Percentiles rank a stretch among this genome's conserved stretches.
Evolutionary conservation across 768 basidiomycete species (phyloP).

Genomic region (Lentinula aciculospora): DNA sequence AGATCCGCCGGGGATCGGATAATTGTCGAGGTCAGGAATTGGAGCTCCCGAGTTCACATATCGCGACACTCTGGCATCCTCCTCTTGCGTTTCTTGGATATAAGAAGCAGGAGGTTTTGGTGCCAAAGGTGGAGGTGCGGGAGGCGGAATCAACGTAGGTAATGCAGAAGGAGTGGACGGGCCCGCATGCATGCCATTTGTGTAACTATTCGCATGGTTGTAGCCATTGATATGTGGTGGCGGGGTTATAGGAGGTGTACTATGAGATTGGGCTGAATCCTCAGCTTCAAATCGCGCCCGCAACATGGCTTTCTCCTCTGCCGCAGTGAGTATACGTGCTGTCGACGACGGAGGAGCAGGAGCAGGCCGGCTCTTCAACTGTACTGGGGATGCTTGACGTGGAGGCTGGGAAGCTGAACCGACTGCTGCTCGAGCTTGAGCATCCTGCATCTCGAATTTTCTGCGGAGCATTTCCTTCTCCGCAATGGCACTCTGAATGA

Average conservation of each 20-base stretch:
- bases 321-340: constrained; percentile 49
- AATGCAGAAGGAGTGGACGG: constrained; percentile 2
- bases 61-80: constrained; percentile 53
- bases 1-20: constrained; percentile 12
- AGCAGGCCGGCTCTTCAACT: constrained; percentile 25
- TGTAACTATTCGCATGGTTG: constrained; percentile 11
- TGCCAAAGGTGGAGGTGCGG: constrained; percentile 61
- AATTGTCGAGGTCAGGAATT: constrained; percentile 15
- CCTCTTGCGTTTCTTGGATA: constrained; percentile 76
- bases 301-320: constrained; percentile 74
- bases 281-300: constrained; percentile 59
- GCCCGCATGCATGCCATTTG: constrained; percentile 7
- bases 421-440: constrained; percentile 21
- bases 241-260: constrained; percentile 7
- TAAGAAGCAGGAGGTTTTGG: constrained; percentile 77
- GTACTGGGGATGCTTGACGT: constrained; percentile 14
- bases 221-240: constrained; percentile 23
- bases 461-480: constrained; percentile 57
- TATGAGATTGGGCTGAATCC: constrained; percentile 22
- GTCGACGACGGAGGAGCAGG: constrained; percentile 26
- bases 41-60: constrained; percentile 28
- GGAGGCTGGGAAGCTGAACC: constrained; percentile 20
- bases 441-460: constrained; percentile 54
- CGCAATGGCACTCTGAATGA: constrained; percentile 22
- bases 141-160: not conserved